These are phyloP conservation scores for Wickerhamomyces sp. DNA, from an alignment of 1,139 yeast genomes.

Conservation along the genomic window DNA sequence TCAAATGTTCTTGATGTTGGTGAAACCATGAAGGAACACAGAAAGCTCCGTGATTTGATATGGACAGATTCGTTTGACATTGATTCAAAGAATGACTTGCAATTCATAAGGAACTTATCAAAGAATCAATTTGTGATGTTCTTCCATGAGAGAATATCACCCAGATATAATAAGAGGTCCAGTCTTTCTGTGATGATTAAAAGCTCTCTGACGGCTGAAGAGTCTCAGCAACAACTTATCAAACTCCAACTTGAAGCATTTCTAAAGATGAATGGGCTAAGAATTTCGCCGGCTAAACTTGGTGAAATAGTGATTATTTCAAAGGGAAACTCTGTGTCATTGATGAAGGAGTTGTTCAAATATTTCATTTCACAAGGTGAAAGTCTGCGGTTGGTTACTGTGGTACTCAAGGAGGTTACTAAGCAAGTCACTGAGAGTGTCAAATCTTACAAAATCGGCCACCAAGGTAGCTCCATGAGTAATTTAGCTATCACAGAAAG, in stretches of 20 bases:
- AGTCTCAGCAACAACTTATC: constrained; percentile 29
- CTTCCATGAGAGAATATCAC: constrained; percentile 33
- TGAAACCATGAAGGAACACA: constrained; percentile 36
- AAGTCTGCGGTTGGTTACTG: constrained; percentile 30
- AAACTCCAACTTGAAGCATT: constrained; percentile 37
- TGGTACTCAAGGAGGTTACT: constrained; percentile 30
- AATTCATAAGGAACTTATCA: constrained; percentile 26
- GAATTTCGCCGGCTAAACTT: constrained; percentile 35
- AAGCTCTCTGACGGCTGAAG: constrained; percentile 31
- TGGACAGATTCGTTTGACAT: constrained; percentile 38
- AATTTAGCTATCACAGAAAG: not conserved
- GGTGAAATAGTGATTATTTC: constrained; percentile 32
- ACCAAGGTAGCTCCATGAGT: not conserved
- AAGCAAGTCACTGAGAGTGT: constrained; percentile 18
- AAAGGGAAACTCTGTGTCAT: constrained; percentile 30
- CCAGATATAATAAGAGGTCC: constrained; percentile 33
- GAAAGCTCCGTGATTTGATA: constrained; percentile 45
- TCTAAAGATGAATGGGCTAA: constrained; percentile 39
- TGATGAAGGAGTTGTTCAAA: constrained; percentile 36
- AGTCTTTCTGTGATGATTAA: constrained; percentile 37
- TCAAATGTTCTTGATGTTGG: constrained; percentile 26
- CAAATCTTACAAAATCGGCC: constrained; percentile 3
- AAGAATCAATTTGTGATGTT: constrained; percentile 31
- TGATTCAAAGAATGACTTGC: constrained; percentile 35
- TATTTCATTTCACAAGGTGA: constrained; percentile 37